Evolutionary conservation across 305 asterid genomes (phyloP), one percentile per base, ranked within the genome.

Genomic region (Fraxinus dipetala): DNA sequence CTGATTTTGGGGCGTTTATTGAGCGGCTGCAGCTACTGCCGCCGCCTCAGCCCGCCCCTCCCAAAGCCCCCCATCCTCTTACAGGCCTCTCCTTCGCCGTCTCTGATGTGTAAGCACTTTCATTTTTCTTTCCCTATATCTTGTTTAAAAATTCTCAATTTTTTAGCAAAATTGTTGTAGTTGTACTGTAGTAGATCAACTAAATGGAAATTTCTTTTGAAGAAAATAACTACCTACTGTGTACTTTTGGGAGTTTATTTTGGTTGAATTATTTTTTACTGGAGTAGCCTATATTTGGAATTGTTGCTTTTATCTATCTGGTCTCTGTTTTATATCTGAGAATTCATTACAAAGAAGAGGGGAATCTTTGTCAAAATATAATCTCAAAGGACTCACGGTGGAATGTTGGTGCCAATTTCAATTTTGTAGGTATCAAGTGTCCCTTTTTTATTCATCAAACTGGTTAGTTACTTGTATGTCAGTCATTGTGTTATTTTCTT

Each of bases 41-140:
- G 75, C 99, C 98, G 24, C 98, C 99, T 76, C 99, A 93, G 88
- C 99, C 98, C 16, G 93, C 92, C 43, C 99, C 99, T 72, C 99
- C 99, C 10, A 94, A 94, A 85, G 98, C 98, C 76, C 98, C 97
- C 32, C 98, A 94, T 79, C 98, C 95, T 70, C 98, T 96, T 11
- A 91, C 95, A 26, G 97, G 92, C 73, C 97, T 96, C 80, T 73
- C 94, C 75, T 96, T 94, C 80, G 96, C 98, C 22, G 92, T 91
- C 24, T 92, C 99, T 34, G 99, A 96, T 79, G 95, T 93, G 98
- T 95, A 89, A 90, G 90, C 63, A 81, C 79, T 76, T 78, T 85
- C 48, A 72, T n/a, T 61, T 35, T 79, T 76, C 26, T 13, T 79
- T 35, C 14, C 8, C n/a, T 40, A 8, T 76, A 28, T 20, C 16